A percentile compares a stretch with the other conserved stretches of the same genome.
Evolutionary conservation across 2,329 filamentous ascomycete genomes (phyloP).

Genomic region (Phialemonium atrogriseum): DNA sequence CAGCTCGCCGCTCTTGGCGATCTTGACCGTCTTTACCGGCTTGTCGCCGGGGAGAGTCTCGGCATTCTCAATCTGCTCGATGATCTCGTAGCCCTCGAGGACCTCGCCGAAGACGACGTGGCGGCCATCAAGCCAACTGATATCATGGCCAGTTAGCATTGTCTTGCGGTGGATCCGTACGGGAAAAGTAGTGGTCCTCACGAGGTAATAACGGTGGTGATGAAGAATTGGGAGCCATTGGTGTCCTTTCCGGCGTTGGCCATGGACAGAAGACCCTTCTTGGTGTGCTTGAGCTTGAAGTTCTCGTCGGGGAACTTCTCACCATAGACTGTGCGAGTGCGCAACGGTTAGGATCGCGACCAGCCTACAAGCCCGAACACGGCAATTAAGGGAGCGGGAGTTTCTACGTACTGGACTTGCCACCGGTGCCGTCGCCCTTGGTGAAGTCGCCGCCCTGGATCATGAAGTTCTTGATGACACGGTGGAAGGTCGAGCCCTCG

Average conservation of each 20-base stretch:
- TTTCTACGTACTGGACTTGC: constrained; percentile 64
- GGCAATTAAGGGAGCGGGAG: background rate
- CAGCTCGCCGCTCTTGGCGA: constrained; percentile 76
- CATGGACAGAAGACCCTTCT: constrained; percentile 78
- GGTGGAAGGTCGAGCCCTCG: constrained; percentile 76
- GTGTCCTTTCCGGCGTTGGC: constrained; percentile 79
- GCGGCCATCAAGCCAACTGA: constrained; percentile 70
- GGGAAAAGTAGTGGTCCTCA: constrained; percentile 29
- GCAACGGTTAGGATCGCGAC: constrained; percentile 10
- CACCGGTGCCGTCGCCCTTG: constrained; percentile 71
- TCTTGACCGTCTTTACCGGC: constrained; percentile 62
- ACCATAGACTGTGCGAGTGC: constrained; percentile 57
- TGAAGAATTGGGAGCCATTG: constrained; percentile 87
- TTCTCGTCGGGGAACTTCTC: constrained; percentile 82
- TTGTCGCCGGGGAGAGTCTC: constrained; percentile 59
- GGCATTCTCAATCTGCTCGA: constrained; percentile 69
- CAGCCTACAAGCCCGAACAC: constrained; percentile 1
- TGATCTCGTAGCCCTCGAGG: constrained; percentile 73
- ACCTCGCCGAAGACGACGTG: constrained; percentile 89
- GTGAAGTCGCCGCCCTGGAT: constrained; percentile 89
- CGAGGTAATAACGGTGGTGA: constrained; percentile 74
- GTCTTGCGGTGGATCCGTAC: background rate
- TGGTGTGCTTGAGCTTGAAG: constrained; percentile 91
- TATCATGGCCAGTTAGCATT: constrained; percentile 5
- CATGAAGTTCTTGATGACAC: constrained; percentile 87